phyloP scores from a whole-genome alignment of 1,139 yeast species.

The Maudiozyma humilis region DNA sequence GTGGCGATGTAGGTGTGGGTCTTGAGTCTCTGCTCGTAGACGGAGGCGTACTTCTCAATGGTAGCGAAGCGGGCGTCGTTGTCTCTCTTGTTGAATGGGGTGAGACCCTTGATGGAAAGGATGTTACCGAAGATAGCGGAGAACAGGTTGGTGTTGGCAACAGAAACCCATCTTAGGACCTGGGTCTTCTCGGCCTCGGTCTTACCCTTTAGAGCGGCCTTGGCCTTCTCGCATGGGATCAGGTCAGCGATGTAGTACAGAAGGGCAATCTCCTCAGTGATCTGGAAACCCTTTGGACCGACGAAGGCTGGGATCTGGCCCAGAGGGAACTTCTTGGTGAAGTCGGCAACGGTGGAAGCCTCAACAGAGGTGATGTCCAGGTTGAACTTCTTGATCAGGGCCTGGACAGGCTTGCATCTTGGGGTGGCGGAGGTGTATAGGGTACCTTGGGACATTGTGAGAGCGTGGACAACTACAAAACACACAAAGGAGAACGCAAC shows the following conservation, averaged over 20 bases:
- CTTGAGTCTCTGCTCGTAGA: constrained; percentile 53
- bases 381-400: constrained; percentile 69
- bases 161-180: constrained; percentile 65
- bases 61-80: constrained; percentile 45
- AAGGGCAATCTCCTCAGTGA: constrained; percentile 73
- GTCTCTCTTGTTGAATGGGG: constrained; percentile 64
- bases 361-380: constrained; percentile 48
- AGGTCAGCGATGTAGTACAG: constrained; percentile 30
- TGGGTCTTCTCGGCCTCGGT: constrained; percentile 56
- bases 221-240: constrained; percentile 20
- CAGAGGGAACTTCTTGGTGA: constrained; percentile 51
- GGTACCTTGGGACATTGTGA: constrained; percentile 61
- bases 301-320: constrained; percentile 67
- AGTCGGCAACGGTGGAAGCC: constrained; percentile 3
- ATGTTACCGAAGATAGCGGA: constrained; percentile 32
- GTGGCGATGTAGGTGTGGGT: constrained; percentile 78
- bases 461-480: constrained; percentile 7
- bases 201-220: constrained; percentile 43
- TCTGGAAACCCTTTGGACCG: constrained; percentile 72
- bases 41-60: constrained; percentile 35
- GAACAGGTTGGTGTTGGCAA: constrained; percentile 54
- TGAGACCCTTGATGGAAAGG: constrained; percentile 36
- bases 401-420: constrained; percentile 54
- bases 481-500: neutral
- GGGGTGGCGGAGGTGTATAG: constrained; percentile 43